These are phyloP conservation scores for Cordyceps tenuipes DNA, from an alignment of 2,329 filamentous ascomycete genomes.

Conservation along the genomic window DNA sequence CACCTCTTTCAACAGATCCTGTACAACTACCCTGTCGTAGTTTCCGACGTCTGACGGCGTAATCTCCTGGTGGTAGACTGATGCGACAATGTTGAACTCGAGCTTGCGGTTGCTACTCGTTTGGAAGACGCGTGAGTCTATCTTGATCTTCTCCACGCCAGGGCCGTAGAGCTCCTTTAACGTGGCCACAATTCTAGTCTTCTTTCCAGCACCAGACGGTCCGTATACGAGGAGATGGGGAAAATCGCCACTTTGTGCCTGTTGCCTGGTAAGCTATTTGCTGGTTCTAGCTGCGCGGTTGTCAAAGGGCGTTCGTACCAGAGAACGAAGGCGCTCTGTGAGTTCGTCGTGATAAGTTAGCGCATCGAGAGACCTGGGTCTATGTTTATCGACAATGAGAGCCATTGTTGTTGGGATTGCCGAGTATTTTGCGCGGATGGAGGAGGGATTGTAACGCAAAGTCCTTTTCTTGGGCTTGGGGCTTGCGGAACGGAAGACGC, in stretches of 20 bases:
- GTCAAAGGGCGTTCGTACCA: slow-evolving; percentile 49
- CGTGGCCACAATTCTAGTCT: slow-evolving; percentile 91
- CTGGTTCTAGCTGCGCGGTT: not conserved
- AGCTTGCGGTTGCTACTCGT: slow-evolving; percentile 93
- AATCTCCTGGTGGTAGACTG: slow-evolving; percentile 96
- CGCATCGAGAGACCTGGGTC: slow-evolving; percentile 64
- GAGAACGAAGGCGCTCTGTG: slow-evolving; percentile 74
- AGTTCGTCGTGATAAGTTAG: slow-evolving; percentile 85
- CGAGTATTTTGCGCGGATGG: slow-evolving; percentile 11
- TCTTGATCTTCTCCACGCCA: slow-evolving; percentile 99
- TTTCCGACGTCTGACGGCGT: slow-evolving; percentile 94
- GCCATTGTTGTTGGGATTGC: slow-evolving; percentile 41
- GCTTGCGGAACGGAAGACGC: slow-evolving; percentile 19
- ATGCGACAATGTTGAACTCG: slow-evolving; percentile 97
- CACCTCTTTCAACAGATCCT: slow-evolving; percentile 93
- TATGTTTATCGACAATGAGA: slow-evolving; percentile 63
- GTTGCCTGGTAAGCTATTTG: slow-evolving; percentile 14
- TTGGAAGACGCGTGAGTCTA: slow-evolving; percentile 93
- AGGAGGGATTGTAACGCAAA: slow-evolving; percentile 8
- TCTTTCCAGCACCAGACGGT: slow-evolving; percentile 93
- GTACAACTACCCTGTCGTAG: slow-evolving; percentile 91
- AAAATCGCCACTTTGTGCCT: slow-evolving; percentile 97
- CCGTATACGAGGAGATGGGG: slow-evolving; percentile 96
- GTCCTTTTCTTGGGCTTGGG: slow-evolving; percentile 15
- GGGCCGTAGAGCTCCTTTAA: slow-evolving; percentile 91